Base-by-base conservation (phyloP, 192 early-diverging fungal species). In the Obelidium mucronatum region DNA sequence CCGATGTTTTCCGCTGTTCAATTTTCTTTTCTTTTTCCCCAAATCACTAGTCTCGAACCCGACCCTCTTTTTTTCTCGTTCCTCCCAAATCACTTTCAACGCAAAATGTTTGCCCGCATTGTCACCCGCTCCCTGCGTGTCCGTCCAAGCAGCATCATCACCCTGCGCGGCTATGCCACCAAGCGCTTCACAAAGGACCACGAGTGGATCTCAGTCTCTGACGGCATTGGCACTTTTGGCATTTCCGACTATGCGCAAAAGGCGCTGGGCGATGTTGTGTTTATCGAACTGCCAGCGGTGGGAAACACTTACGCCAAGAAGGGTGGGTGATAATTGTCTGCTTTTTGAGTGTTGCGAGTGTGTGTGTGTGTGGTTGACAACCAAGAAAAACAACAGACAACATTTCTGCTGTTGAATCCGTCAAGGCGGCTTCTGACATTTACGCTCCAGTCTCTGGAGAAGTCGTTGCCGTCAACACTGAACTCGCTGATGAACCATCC, bases 361-460 rank as follows among this genome's bases (percentile, higher is more conserved):
- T 6, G 44, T 15, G 44, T 48, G 19, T 48, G 44, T 15, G 8
- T 48, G 44, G 44, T 48, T 48, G 44, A 5, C 42, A 0, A 15
- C 19, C 44, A 48, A 48, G n/a, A n/a, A n/a, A n/a, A 30, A 31
- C 40, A 11, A 37, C 48, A 86, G 92, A 90, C 1, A 52, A 77
- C 64, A 85, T 95, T n/a, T 92, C 93, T 71, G 92, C 92, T 40
- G 92, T 98, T 56, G 97, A 98, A 82, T 93, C 91, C 40, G 97
- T 98, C 79, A 98, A 98, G 89, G 96, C 97, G 63, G 94, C 95
- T 53, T 90, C 87, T 70, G 97, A 98, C 71, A 91, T 98, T 48
- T 95, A 93, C 77, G 86, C 95, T 30, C 97, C 97, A 66, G 81
- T 95, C 33, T 81, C 86, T 61, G 97, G 97, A 64, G 87, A 91